Evolutionary conservation across 2,329 filamentous ascomycete species (phyloP), one percentile per base, ranked within the genome.

Genomic region (Coniochaeta pulveracea): DNA sequence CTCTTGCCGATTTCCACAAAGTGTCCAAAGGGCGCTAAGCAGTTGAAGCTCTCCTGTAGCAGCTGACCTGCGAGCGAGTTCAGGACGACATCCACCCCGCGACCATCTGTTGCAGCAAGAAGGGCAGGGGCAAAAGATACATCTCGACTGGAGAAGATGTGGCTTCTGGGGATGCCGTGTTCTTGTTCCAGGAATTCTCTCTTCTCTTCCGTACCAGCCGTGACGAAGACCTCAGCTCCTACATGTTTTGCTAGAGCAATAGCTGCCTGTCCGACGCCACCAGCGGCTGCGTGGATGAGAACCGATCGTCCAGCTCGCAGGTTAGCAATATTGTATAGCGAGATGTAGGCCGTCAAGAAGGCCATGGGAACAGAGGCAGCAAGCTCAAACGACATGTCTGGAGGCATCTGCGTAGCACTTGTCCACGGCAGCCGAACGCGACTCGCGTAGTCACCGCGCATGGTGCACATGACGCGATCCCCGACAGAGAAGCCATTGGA

Each of bases 1-100:
- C 53, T 45, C 39, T 57, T 58, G 9, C 58, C 60, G n/a, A 68
- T 56, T 34, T 69, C 63, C 0, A 68, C 36, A 47, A 70, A 58
- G 4, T 44, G 51, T 0, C 62, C 64, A 31, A 54, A 60, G 6
- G 49, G 42, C 3, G 63, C 60, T 4, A 69, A 47, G 29, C 60
- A 64, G 1, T 53, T 38, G 60, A 58, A 69, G 0, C 57, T 54
- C 3, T 55, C 52, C n/a, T 58, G 57, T 0, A 67, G 45, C 0
- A 57, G 39, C 10, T 64, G 57, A 1, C 59, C 58, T 0, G 60
- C 51, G 0, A 63, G 43, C 2, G 56, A 56, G 42, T 62, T 63
- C 4, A 66, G 46, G 0, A 60, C 57, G 0, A 60, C 33, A 27
- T 60, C 53, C 8, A 59, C 54, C 14, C 58, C 55, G 3, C 36